Conservation (phyloP, 208 protist species). For the Leishmania lainsoni region DNA sequence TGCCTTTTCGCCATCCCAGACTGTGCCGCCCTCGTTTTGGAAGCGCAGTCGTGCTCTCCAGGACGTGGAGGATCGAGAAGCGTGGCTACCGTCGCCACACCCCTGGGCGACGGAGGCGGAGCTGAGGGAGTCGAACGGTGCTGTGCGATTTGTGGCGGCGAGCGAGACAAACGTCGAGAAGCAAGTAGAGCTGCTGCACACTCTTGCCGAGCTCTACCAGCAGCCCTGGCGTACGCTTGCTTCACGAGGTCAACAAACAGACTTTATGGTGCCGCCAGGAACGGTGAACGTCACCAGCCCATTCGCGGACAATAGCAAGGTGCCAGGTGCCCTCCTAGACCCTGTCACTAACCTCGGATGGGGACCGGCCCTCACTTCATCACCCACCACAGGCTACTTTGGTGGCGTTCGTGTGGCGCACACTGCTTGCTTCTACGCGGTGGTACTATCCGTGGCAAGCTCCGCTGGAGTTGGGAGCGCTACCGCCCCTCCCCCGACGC, state of each 20-base stretch:
- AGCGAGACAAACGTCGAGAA: conserved; percentile 67
- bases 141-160: conserved; percentile 56
- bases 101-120: conserved; percentile 64
- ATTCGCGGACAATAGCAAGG: conserved; percentile 46
- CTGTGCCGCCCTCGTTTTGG: conserved; percentile 2
- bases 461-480: background rate
- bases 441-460: conserved; percentile 12
- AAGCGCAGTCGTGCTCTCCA: conserved; percentile 12
- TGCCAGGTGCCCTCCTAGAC: conserved; percentile 47
- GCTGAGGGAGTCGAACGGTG: conserved; percentile 1
- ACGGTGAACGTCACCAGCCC: conserved; percentile 77
- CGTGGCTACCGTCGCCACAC: conserved; percentile 53
- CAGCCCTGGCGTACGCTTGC: conserved; percentile 56
- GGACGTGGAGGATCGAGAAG: conserved; percentile 1
- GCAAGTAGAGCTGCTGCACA: conserved; percentile 60
- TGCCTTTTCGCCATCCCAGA: background rate
- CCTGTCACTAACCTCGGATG: conserved; percentile 52
- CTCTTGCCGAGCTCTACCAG: conserved; percentile 62
- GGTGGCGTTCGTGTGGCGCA: conserved; percentile 14
- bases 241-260: conserved; percentile 74
- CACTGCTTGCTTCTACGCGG: conserved; percentile 24
- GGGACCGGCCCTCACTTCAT: conserved; percentile 6
- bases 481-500: conserved; percentile 6
- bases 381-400: conserved; percentile 8
- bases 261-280: conserved; percentile 69